Evolutionary conservation across 306 rosid species (phyloP).

Genomic region (Acacia crassicarpa): DNA sequence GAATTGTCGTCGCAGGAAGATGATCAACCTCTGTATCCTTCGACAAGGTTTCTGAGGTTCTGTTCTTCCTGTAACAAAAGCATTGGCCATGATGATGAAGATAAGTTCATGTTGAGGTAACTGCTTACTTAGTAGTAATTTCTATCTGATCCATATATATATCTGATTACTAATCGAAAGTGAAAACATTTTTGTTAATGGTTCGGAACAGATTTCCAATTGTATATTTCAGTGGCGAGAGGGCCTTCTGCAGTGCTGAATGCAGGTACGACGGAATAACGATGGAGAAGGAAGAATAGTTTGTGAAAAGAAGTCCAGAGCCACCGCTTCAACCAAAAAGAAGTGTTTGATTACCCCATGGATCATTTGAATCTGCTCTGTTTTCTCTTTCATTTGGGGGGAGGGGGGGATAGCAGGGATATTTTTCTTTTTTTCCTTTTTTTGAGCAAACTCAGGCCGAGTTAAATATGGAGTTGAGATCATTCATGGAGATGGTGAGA

Average conservation of each 20-base stretch:
- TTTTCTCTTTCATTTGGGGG: no score
- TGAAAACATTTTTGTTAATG: background rate
- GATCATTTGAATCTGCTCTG: background rate
- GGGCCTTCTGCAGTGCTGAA: conserved; percentile 74
- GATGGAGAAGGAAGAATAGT: conserved; percentile 41
- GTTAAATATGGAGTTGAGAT: background rate
- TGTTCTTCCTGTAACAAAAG: conserved; percentile 64
- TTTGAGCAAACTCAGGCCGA: background rate
- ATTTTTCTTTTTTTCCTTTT: background rate
- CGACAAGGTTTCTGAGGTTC: conserved; percentile 54
- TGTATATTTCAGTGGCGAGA: conserved; percentile 58
- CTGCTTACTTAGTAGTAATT: background rate
- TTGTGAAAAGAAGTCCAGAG: background rate
- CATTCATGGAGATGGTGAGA: background rate
- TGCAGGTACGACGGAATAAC: conserved; percentile 61
- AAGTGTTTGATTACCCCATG: background rate
- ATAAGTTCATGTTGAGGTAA: conserved; percentile 84
- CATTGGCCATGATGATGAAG: conserved; percentile 47
- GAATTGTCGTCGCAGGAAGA: conserved; percentile 3
- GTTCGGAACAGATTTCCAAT: background rate
- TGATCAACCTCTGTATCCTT: conserved; percentile 33
- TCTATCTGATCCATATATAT: background rate
- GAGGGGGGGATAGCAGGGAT: no score
- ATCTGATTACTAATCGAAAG: background rate
- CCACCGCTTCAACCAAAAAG: background rate